Evolutionary conservation across 352 stramenopile species (phyloP).

Genomic region (Globisporangium emineosum): DNA sequence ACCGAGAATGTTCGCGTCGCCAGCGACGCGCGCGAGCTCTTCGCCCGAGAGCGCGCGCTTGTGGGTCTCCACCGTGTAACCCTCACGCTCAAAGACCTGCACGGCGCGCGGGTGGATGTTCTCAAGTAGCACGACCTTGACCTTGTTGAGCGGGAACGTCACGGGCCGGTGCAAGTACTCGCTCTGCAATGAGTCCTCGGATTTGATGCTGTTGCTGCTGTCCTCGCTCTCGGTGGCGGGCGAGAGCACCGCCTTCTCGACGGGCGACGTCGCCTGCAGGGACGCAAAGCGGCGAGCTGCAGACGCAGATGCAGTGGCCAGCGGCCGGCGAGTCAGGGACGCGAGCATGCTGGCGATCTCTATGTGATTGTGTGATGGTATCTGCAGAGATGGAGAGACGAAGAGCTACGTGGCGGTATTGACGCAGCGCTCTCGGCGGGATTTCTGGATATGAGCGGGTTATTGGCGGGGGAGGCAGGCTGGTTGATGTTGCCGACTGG

Average conservation of each 20-base stretch:
- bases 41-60: slow-evolving; percentile 71
- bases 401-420: too few species aligned
- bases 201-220: neutral
- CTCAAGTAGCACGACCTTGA: slow-evolving; percentile 82
- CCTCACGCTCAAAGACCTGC: slow-evolving; percentile 74
- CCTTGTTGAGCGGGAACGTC: slow-evolving; percentile 74
- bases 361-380: neutral
- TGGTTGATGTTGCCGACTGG: neutral
- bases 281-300: slow-evolving; percentile 28
- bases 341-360: slow-evolving; percentile 32
- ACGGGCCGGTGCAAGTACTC: slow-evolving; percentile 64
- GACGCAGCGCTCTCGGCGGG: neutral
- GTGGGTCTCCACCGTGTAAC: slow-evolving; percentile 75
- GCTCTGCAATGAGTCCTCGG: slow-evolving; percentile 6
- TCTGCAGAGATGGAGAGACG: neutral
- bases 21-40: slow-evolving; percentile 66
- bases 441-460: slow-evolving; percentile 2
- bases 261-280: slow-evolving; percentile 30
- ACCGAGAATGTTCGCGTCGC: slow-evolving; percentile 74
- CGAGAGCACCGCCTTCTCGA: slow-evolving; percentile 2
- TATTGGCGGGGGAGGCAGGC: neutral
- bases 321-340: slow-evolving; percentile 28
- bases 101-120: slow-evolving; percentile 82
- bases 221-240: slow-evolving; percentile 10
- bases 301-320: slow-evolving; percentile 13